Evolutionary conservation across 108 stramenopile genomes (phyloP), one percentile per base, ranked within the genome.

Genomic region (Phaeodactylum tricornutum): DNA sequence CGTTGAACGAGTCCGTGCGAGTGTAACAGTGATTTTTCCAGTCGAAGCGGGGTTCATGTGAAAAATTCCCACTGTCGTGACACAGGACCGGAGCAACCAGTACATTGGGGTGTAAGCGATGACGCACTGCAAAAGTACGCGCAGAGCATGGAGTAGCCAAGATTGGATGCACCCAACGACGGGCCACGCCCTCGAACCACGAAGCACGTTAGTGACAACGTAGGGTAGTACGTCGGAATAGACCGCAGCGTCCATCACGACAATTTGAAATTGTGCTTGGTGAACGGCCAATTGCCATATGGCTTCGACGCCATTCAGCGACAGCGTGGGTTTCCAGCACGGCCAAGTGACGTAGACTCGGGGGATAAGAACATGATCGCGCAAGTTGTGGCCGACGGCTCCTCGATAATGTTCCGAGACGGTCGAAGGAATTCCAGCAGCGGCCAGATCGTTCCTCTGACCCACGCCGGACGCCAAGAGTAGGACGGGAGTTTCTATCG

Each of bases 361-460:
- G 3, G 85, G 75, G 1, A 87, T 19, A 22, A 82, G 29, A 29
- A 71, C 59, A 32, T 87, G 85, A 55, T 87, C 85, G 34, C 52
- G 37, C 32, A 87, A 53, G 36, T 71, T 33, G 27, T 50, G 40
- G 27, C 60, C 67, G 27, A 67, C 61, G 53, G 50, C 47, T 52
- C 69, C 50, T 16, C n/a, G 69, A 76, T 33, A 22, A 38, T 32
- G n/a, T n/a, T n/a, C n/a, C n/a, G n/a, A n/a, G n/a, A n/a, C n/a
- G n/a, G n/a, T 74, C 69, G 24, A 2, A 26, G 78, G 76, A 31
- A 81, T 67, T 11, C 77, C 77, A 50, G 71, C 70, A 20, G 51
- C 58, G 54, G 81, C 35, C 4, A 88, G 22, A 26, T 35, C 7
- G 36, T 21, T 71, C 60, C 39, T 71, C 71, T 25, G 16, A 24